These are phyloP conservation scores for Torrubiella hemipterigena DNA, from an alignment of 2,329 filamentous ascomycete species.

Conservation along the genomic window DNA sequence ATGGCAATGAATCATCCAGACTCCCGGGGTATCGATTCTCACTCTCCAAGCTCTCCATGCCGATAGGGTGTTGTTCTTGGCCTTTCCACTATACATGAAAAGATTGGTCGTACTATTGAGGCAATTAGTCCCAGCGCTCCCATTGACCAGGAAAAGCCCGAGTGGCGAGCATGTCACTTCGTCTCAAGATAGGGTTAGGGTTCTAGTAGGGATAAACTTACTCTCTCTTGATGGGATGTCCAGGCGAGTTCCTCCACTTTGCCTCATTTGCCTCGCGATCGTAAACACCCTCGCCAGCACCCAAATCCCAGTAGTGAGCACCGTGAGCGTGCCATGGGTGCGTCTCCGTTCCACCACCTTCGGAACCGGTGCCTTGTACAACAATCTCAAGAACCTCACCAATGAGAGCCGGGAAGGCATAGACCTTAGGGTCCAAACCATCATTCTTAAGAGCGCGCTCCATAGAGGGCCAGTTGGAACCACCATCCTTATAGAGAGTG, in stretches of 20 bases:
- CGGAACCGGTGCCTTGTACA: background rate
- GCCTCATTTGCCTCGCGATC: slow-evolving; percentile 1
- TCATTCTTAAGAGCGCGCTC: background rate
- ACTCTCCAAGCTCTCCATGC: slow-evolving; percentile 1
- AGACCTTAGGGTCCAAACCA: background rate
- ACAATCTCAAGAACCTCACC: background rate
- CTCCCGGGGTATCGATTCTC: background rate
- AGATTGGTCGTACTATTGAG: background rate
- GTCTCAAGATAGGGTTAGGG: background rate
- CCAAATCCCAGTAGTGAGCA: slow-evolving; percentile 1
- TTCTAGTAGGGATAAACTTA: background rate
- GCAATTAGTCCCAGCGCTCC: too few species aligned
- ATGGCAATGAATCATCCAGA: slow-evolving; percentile 1
- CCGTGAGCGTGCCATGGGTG: background rate
- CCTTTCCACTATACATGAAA: background rate
- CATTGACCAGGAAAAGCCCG: too few species aligned
- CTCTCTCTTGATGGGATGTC: background rate
- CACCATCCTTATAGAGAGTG: background rate
- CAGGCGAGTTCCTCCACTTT: background rate
- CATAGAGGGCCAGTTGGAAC: background rate
- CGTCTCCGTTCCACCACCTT: background rate
- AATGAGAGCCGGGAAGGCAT: background rate
- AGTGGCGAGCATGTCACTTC: background rate
- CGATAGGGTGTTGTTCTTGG: background rate
- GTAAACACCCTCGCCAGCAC: background rate